Percentiles rank a stretch among this genome's conserved stretches.
Conservation (phyloP, 495 filamentous ascomycete genomes). For the Aspergillus ellipticus region DNA sequence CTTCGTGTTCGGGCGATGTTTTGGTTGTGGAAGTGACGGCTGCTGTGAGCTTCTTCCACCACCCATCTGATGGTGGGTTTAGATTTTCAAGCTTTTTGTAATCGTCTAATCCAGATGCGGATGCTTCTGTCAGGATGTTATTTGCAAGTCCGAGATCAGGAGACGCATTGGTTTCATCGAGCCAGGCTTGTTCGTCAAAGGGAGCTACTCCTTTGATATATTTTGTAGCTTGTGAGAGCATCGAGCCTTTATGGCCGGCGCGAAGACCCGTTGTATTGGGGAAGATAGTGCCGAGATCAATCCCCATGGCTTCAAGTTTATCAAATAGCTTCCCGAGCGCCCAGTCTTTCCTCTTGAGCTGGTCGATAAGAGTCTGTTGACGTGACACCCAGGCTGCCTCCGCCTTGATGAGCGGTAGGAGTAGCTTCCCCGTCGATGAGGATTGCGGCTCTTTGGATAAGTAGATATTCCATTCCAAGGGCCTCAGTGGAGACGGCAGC, state of each 20-base stretch:
- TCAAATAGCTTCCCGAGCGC: constrained; percentile 73
- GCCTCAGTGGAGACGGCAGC: constrained; percentile 63
- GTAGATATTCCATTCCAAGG: constrained; percentile 65
- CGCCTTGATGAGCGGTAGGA: constrained; percentile 65
- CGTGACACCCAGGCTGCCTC: constrained; percentile 47
- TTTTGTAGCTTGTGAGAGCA: constrained; percentile 34
- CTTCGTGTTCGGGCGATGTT: constrained; percentile 2
- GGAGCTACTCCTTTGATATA: constrained; percentile 43
- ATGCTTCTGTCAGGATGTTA: constrained; percentile 27
- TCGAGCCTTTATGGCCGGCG: constrained; percentile 27
- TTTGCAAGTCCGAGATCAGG: constrained; percentile 18
- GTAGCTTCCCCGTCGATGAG: constrained; percentile 55
- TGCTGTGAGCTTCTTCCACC: constrained; percentile 37
- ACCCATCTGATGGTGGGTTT: constrained; percentile 23
- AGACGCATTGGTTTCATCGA: constrained; percentile 20
- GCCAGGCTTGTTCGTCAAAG: constrained; percentile 45
- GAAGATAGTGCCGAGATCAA: constrained; percentile 67
- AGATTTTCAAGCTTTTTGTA: constrained; percentile 8
- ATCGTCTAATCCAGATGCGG: constrained; percentile 2
- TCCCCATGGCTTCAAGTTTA: constrained; percentile 66
- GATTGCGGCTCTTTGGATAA: constrained; percentile 54
- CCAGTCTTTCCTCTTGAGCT: constrained; percentile 72
- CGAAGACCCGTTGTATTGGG: constrained; percentile 54
- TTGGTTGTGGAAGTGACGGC: background rate
- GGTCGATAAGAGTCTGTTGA: constrained; percentile 53